Conservation (phyloP, 192 early-diverging fungal genomes). For the Paraglomus brasilianum region DNA sequence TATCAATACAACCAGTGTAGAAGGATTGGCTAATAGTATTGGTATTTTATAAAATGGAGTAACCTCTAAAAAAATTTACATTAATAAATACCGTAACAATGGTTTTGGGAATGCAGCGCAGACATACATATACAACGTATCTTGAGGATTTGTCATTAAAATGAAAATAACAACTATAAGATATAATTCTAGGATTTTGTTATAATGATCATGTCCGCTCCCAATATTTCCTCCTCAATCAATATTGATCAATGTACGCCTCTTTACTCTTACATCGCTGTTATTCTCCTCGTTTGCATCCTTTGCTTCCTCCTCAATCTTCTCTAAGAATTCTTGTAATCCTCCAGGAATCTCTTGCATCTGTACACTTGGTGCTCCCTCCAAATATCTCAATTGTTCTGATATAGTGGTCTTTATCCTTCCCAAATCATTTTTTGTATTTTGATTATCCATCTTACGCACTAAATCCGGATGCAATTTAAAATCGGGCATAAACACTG, state of each 20-base stretch:
- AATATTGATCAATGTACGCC: conserved; percentile 14
- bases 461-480: conserved; percentile 84
- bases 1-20: too few species aligned
- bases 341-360: conserved; percentile 85
- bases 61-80: too few species aligned
- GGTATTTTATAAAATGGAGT: too few species aligned
- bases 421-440: conserved; percentile 78
- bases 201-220: too few species aligned
- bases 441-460: conserved; percentile 84
- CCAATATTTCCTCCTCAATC: too few species aligned
- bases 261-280: conserved; percentile 13
- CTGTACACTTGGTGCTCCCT: conserved; percentile 92
- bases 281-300: conserved; percentile 45
- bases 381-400: conserved; percentile 84
- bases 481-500: conserved; percentile 89
- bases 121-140: too few species aligned
- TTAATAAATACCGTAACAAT: too few species aligned
- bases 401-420: conserved; percentile 67
- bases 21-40: too few species aligned
- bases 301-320: conserved; percentile 55
- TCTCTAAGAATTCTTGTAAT: conserved; percentile 54
- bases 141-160: too few species aligned
- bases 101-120: too few species aligned
- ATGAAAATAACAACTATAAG: too few species aligned
- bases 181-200: too few species aligned